These are phyloP conservation scores for Magnaporthiopsis incrustans DNA, from an alignment of 2,329 filamentous ascomycete species.

Conservation along the genomic window DNA sequence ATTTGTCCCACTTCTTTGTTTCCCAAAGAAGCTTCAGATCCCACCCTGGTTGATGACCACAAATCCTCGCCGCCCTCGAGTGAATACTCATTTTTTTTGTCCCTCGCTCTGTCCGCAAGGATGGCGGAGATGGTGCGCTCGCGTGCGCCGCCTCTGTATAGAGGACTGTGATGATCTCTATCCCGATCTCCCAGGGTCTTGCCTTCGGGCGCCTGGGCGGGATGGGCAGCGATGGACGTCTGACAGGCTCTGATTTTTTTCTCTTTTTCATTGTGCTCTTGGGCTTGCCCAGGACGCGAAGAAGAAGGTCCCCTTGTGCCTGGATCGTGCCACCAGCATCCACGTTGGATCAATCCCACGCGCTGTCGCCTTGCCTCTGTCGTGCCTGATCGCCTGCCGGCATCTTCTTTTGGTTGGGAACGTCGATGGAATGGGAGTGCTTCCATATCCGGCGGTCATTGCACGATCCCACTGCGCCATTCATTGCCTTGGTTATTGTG, in stretches of 20 bases:
- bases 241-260: constrained; percentile 60
- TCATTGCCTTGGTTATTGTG: too few species aligned
- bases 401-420: too few species aligned
- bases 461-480: too few species aligned
- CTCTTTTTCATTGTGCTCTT: constrained; percentile 47
- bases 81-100: constrained; percentile 56
- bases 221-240: constrained; percentile 84
- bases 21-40: constrained; percentile 87
- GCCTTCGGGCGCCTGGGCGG: constrained; percentile 68
- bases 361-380: too few species aligned
- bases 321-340: too few species aligned
- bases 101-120: constrained; percentile 55
- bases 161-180: constrained; percentile 94
- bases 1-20: constrained; percentile 84
- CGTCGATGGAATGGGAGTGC: too few species aligned
- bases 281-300: constrained; percentile 40
- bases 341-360: too few species aligned
- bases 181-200: constrained; percentile 55
- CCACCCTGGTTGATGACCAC: constrained; percentile 88
- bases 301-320: constrained; percentile 34
- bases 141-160: constrained; percentile 50
- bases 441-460: too few species aligned
- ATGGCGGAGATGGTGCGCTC: constrained; percentile 36
- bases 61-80: constrained; percentile 85
- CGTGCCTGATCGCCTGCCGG: too few species aligned